Conservation (phyloP, 805 yeast genomes). For the Nakazawaea molendinolei region DNA sequence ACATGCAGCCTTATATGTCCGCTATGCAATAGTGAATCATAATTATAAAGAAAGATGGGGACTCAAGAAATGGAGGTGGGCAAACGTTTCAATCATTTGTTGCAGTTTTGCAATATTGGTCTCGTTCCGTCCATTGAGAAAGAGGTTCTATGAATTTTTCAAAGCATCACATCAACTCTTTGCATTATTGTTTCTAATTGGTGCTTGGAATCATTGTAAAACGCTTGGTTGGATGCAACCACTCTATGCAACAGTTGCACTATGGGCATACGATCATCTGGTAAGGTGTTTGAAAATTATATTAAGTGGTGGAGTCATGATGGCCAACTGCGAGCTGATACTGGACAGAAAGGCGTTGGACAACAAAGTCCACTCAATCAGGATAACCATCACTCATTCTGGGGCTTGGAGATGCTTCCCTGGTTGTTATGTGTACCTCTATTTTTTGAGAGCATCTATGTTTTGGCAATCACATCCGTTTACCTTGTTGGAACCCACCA, state of each 20-base stretch:
- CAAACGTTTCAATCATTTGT: slow-evolving; percentile 29
- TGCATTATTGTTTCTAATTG: slow-evolving; percentile 33
- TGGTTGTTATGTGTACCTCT: slow-evolving; percentile 59
- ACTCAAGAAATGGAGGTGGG: slow-evolving; percentile 36
- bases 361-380: slow-evolving; percentile 31
- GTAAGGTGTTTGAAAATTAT: slow-evolving; percentile 48
- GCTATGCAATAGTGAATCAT: slow-evolving; percentile 27
- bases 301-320: slow-evolving; percentile 52
- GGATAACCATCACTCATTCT: slow-evolving; percentile 44
- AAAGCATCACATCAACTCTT: slow-evolving; percentile 36
- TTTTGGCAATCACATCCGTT: slow-evolving; percentile 71
- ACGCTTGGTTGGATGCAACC: slow-evolving; percentile 45
- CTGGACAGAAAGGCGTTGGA: slow-evolving; percentile 14
- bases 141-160: slow-evolving; percentile 37
- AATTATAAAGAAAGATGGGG: slow-evolving; percentile 32
- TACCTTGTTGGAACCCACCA: slow-evolving; percentile 39
- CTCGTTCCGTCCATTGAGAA: slow-evolving; percentile 28
- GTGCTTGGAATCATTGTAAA: slow-evolving; percentile 40
- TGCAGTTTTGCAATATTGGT: slow-evolving; percentile 21
- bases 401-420: slow-evolving; percentile 48
- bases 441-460: slow-evolving; percentile 35
- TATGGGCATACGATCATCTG: slow-evolving; percentile 68
- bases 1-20: slow-evolving; percentile 33
- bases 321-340: slow-evolving; percentile 36
- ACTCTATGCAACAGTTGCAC: slow-evolving; percentile 45